Conservation (phyloP, 2,329 filamentous ascomycete species). For the Keithomyces neogunnii region DNA sequence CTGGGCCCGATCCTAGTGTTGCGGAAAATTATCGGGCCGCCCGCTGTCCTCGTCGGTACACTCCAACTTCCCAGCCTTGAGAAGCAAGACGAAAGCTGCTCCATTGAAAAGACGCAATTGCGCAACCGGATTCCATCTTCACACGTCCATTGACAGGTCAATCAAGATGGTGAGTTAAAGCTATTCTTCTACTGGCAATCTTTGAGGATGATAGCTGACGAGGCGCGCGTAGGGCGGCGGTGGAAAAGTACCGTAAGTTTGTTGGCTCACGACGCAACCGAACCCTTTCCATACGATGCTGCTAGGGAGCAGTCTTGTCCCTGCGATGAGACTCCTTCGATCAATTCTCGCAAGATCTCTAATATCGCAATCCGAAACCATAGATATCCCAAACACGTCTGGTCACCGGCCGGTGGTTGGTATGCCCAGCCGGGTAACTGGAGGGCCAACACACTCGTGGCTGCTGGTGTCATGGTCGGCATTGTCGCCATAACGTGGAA, state of each 20-base stretch:
- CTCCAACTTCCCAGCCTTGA: not conserved
- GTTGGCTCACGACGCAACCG: not conserved
- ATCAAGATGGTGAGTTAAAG: slow-evolving; percentile 47
- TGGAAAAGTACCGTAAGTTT: slow-evolving; percentile 50
- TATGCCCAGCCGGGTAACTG: slow-evolving; percentile 93
- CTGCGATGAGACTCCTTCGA: not conserved
- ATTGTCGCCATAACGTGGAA: slow-evolving; percentile 62
- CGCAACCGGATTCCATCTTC: slow-evolving; percentile 10
- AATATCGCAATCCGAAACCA: not conserved
- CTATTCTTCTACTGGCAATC: not conserved
- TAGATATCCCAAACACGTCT: slow-evolving; percentile 97
- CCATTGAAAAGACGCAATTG: slow-evolving; percentile 21
- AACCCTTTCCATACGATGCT: not conserved
- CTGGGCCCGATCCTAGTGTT: not conserved
- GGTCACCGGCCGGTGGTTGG: slow-evolving; percentile 97
- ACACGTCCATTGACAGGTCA: slow-evolving; percentile 24
- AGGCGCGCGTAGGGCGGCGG: slow-evolving; percentile 60
- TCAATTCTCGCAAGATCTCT: slow-evolving; percentile 3
- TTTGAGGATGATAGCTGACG: not conserved
- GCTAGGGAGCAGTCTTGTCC: slow-evolving; percentile 5
- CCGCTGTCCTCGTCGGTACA: too few relatives aligned
- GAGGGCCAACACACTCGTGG: slow-evolving; percentile 81
- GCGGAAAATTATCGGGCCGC: slow-evolving; percentile 6
- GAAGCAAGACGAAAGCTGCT: slow-evolving; percentile 9
- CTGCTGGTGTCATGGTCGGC: slow-evolving; percentile 59